phyloP scores from a whole-genome alignment of 2,329 filamentous ascomycete species.

The Xylariales sp. region DNA sequence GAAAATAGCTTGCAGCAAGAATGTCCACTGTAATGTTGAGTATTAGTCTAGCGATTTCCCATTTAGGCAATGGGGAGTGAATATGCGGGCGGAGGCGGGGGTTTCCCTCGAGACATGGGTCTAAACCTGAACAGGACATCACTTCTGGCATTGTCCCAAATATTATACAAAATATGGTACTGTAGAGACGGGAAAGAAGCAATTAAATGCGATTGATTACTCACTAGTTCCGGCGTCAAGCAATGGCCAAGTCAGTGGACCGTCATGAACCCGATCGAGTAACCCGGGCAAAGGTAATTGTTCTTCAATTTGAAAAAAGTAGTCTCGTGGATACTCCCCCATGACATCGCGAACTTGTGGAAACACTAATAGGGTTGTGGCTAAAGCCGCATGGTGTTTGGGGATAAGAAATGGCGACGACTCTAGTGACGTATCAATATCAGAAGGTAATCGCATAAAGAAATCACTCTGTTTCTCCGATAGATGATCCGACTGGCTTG shows the following conservation, averaged over 20 bases:
- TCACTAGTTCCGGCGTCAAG: slow-evolving; percentile 43
- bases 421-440: slow-evolving; percentile 45
- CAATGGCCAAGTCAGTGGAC: slow-evolving; percentile 45
- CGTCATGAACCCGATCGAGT: slow-evolving; percentile 46
- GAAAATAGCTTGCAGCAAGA: slow-evolving; percentile 51
- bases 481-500: slow-evolving; percentile 44
- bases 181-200: neutral
- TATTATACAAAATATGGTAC: neutral
- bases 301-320: slow-evolving; percentile 52
- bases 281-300: slow-evolving; percentile 48
- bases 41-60: slow-evolving; percentile 8
- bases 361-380: slow-evolving; percentile 51
- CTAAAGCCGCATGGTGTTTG: slow-evolving; percentile 50
- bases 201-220: slow-evolving; percentile 2
- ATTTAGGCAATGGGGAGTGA: neutral
- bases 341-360: slow-evolving; percentile 50
- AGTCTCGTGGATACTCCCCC: slow-evolving; percentile 50
- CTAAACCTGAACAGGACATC: neutral
- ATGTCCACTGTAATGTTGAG: slow-evolving; percentile 38
- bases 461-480: slow-evolving; percentile 43
- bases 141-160: neutral
- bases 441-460: slow-evolving; percentile 39
- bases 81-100: neutral
- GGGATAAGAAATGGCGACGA: slow-evolving; percentile 54
- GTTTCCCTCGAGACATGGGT: neutral